Evolutionary conservation across 2,329 filamentous ascomycete genomes (phyloP).

Genomic region (Xylogone sp.): DNA sequence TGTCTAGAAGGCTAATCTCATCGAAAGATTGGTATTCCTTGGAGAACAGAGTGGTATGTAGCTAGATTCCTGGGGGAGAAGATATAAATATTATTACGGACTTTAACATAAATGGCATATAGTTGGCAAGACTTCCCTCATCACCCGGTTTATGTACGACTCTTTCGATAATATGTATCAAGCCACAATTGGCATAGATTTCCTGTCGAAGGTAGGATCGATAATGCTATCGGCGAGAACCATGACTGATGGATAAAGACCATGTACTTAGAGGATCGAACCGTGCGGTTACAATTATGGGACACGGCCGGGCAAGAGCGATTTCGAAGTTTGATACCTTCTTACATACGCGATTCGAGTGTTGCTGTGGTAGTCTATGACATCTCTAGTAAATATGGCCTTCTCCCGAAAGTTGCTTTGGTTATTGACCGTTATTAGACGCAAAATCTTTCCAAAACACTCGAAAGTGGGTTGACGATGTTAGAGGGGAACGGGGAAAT

Average conservation of each 20-base stretch:
- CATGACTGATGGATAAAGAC: constrained; percentile 55
- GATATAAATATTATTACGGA: neutral
- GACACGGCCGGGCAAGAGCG: constrained; percentile 97
- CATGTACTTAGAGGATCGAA: constrained; percentile 99
- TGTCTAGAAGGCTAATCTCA: constrained; percentile 7
- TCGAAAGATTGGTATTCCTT: constrained; percentile 81
- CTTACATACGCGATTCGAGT: constrained; percentile 96
- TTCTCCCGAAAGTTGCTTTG: neutral
- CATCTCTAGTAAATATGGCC: constrained; percentile 67
- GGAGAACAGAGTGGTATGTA: constrained; percentile 95
- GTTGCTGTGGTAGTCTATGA: constrained; percentile 99
- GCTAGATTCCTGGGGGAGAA: constrained; percentile 15
- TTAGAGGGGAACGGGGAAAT: constrained; percentile 91
- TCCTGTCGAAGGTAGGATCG: constrained; percentile 80
- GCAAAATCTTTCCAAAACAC: constrained; percentile 98
- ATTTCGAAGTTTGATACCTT: constrained; percentile 94
- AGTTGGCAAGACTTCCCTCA: constrained; percentile 98
- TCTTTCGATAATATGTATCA: constrained; percentile 99
- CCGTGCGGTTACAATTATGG: constrained; percentile 95
- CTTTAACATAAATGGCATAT: constrained; percentile 19
- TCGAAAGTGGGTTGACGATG: constrained; percentile 98
- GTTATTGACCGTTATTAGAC: constrained; percentile 45
- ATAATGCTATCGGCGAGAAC: neutral
- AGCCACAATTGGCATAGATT: constrained; percentile 98
- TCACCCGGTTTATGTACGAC: constrained; percentile 99